Base-by-base conservation (phyloP, 2,329 filamentous ascomycete species). In the Penicillium sumatraense region DNA sequence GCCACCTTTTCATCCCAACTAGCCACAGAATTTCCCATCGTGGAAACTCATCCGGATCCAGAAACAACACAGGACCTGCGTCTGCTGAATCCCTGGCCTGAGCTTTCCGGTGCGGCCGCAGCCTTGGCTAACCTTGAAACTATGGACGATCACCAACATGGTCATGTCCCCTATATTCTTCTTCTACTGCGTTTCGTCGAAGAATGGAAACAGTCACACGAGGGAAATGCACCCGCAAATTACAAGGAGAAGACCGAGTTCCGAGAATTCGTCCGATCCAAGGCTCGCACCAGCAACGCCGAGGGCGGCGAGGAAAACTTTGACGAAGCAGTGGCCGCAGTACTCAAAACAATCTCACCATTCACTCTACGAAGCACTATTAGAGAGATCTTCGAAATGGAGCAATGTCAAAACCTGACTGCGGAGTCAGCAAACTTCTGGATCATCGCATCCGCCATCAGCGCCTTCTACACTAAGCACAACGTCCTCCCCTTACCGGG, bases 301-400 rank as follows among this genome's bases (percentile, higher is more conserved):
- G 92, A 96, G 72, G 93, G 92, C 42, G 90, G 89, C 53, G 95
- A 99, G 70, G 95, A 99, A 77, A 99, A 99, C 73, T 99, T 92
- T 68, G 91, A 97, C 57, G 95, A 99, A 75, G 96, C 95, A 3
- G 86, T 88, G 42, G 87, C 86, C 13, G 91, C 93, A 5, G 92
- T 98, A 1, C 81, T 98, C 67, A 96, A 96, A 74, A 90, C 89
- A n/a, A 80, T 99, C 27, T 87, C 88, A 40, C 78, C 81, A 16
- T 86, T 88, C 42, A 83, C 83, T 23, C 73, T 96, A 18, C 86
- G 89, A 36, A 84, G 84, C 41, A 84, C 86, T 2, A 82, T 96
- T 36, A 86, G 83, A 59, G 87, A 93, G 60, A 86, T 98, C 8
- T 93, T 99, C 68, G 83, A 88, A 33, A 87, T 93, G 67, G 73